Evolutionary conservation across 148 eudicot species (phyloP), one percentile per base, ranked within the genome.

Genomic region (Vaccinium myrtillus): DNA sequence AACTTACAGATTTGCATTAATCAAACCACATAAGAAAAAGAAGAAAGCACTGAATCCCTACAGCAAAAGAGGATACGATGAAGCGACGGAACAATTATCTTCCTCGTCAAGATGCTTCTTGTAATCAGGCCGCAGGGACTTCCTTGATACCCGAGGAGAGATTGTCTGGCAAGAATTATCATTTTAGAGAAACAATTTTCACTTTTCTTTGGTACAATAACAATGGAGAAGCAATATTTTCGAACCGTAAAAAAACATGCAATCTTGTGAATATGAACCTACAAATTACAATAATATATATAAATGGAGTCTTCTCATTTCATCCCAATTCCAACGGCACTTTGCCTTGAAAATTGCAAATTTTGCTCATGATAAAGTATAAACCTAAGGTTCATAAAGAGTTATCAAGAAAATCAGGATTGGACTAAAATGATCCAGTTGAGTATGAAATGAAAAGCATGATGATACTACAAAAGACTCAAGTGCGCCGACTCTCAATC

Each of bases 81-180:
- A 96, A 83, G 95, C 90, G 85, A 93, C 77, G 8, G 98, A 93
- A 91, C 95, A 93, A 86, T 91, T 93, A 89, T 96, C 98, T 43
- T 95, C 98, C 65, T 94, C 98, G 54, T 93, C 93, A 49, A 82
- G 83, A 86, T 83, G 85, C 89, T 84, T 86, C 77, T 75, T 84
- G 27, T 73, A n/a, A 36, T 86, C 58, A 56, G 77, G 77, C 76
- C 82, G 85, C 78, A 75, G 81, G 39, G 70, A 84, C 86, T 90
- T 94, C 89, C 88, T 91, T 89, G 91, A 80, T 55, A 77, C 23
- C 48, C 81, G 77, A 77, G 93, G 90, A 49, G 94, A 88, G 83
- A 82, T 91, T 73, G 87, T 87, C 97, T 93, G 91, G 78, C 86
- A 80, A 51, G 80, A 80, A 73, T 82, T 14, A 74, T 71, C 74